Conservation (phyloP, 2,329 filamentous ascomycete species). For the Talaromyces sp. region DNA sequence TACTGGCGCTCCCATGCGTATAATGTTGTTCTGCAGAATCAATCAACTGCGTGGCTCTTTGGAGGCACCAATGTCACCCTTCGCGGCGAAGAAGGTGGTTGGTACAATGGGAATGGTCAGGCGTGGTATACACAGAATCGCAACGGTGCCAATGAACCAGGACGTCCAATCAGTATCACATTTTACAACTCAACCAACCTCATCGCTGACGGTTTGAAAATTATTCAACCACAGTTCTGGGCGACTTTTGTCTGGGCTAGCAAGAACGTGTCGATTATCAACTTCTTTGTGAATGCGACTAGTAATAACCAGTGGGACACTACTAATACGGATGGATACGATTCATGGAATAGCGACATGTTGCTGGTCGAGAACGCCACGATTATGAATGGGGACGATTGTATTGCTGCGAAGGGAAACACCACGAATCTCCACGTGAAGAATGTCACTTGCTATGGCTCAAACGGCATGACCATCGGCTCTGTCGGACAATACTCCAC, state of each 20-base stretch:
- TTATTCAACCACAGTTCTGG: conserved; percentile 56
- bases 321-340: conserved; percentile 55
- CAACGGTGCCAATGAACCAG: conserved; percentile 51
- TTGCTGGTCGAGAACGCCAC: conserved; percentile 11
- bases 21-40: conserved; percentile 58
- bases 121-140: conserved; percentile 56
- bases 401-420: conserved; percentile 12
- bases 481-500: conserved; percentile 43
- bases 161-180: conserved; percentile 57
- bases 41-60: conserved; percentile 58
- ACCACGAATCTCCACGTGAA: conserved; percentile 39
- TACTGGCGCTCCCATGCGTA: conserved; percentile 59
- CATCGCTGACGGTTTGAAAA: conserved; percentile 52
- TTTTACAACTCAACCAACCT: conserved; percentile 54
- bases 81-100: conserved; percentile 53
- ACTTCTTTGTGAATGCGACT: conserved; percentile 54
- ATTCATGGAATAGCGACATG: conserved; percentile 36
- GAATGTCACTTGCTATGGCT: conserved; percentile 43
- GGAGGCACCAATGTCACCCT: conserved; percentile 56
- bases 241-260: conserved; percentile 51
- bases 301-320: conserved; percentile 50
- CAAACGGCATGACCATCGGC: conserved; percentile 44
- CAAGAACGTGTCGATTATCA: conserved; percentile 56
- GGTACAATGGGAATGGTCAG: not conserved
- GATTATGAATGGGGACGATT: conserved; percentile 14